Evolutionary conservation across 805 yeast species (phyloP), one percentile per base, ranked within the genome.

Genomic region (Barnettozyma californica): DNA sequence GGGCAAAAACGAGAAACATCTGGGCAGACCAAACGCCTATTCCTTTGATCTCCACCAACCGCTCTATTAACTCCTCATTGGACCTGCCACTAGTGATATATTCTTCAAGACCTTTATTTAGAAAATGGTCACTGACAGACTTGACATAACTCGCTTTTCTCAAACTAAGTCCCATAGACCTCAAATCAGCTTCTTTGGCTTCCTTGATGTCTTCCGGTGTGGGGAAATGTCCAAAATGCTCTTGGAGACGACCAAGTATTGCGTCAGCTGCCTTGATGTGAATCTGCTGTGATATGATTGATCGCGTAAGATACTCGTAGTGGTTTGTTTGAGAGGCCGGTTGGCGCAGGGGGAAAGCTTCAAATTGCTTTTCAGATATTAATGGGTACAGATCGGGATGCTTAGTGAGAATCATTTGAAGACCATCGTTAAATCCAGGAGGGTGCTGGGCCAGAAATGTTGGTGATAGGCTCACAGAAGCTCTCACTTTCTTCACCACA

Each of bases 21-120:
- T 84, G 85, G 0, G 94, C 91, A 5, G 90, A 80, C 98, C 98
- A 91, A 1, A 75, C 74, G 0, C 94, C 95, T 16, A 87, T 76
- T 0, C 95, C 95, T 58, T 85, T 84, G 52, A 85, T 68, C 23
- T 62, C 62, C 0, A 76, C 74, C 46, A 84, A 64, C 49, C 74
- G 76, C 18, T 71, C 71, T 1, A 75, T 59, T 14, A 84, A 66
- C 20, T 69, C 79, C 2, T 76, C 76, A 42, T 76, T 71, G 3
- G 69, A 52, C 3, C 26, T 33, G 8, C 18, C 50, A 4, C 29
- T 31, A 14, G 29, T 36, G 10, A 47, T 14, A 25, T 34, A 44
- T 4, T 35, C 41, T 1, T 68, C 60, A 0, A 70, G 61, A 2
- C 61, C 62, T 2, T 72, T 71, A 16, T 71, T 61, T 44, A 52